Evolutionary conservation across 108 stramenopile genomes (phyloP).

Genomic region (Pseudonitzschia multistriata): DNA sequence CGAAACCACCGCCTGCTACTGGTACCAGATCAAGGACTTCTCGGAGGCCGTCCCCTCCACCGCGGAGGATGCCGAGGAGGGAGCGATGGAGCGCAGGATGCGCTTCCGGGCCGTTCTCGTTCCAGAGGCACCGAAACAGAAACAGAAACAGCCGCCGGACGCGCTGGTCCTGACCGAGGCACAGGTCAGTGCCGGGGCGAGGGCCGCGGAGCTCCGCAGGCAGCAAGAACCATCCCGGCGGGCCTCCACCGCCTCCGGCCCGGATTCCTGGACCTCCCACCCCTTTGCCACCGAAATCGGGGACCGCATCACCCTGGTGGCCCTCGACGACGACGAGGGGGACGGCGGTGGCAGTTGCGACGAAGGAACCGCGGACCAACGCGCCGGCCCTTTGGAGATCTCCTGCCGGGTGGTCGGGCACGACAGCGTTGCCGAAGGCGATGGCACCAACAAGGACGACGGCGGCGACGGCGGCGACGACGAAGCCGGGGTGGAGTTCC

Average conservation of each 20-base stretch:
- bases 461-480: constrained; percentile 22
- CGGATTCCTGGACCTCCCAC: constrained; percentile 24
- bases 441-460: constrained; percentile 32
- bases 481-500: constrained; percentile 22
- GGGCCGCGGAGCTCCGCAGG: constrained; percentile 56
- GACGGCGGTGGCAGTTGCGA: neutral
- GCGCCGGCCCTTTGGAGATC: constrained; percentile 31
- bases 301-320: constrained; percentile 33
- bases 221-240: constrained; percentile 2
- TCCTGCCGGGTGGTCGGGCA: constrained; percentile 38
- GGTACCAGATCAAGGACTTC: constrained; percentile 61
- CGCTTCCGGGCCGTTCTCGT: constrained; percentile 62
- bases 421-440: constrained; percentile 28
- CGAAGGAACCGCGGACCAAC: neutral
- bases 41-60: constrained; percentile 47
- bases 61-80: constrained; percentile 30
- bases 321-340: constrained; percentile 33
- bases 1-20: constrained; percentile 51
- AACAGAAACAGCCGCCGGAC: neutral
- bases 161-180: constrained; percentile 72
- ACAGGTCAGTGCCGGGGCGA: constrained; percentile 76
- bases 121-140: neutral
- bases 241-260: neutral
- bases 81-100: constrained; percentile 59
- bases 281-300: constrained; percentile 34